Percentiles rank a stretch among this genome's conserved stretches.
Evolutionary conservation across 257 asterid genomes (phyloP).

Genomic region (Fraxinus quadrangulata): DNA sequence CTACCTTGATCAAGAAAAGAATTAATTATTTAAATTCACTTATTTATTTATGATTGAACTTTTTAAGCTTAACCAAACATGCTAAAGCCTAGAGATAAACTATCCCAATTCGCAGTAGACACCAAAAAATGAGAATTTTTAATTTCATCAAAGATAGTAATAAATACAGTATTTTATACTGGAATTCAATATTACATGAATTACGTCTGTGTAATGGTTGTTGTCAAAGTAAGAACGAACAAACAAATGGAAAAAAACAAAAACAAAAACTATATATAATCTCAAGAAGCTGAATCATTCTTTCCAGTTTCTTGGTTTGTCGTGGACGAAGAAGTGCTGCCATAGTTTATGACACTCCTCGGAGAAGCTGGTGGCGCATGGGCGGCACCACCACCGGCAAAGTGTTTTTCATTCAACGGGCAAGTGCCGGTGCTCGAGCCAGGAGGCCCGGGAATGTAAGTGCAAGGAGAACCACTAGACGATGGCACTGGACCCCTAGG

Average conservation of each 20-base stretch:
- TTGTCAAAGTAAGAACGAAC: not conserved
- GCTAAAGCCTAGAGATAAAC: too few species aligned
- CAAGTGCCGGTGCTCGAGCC: conserved; percentile 18
- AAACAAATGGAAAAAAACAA: not conserved
- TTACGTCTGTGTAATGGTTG: not conserved
- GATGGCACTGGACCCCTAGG: conserved; percentile 34
- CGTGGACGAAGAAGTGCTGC: not conserved
- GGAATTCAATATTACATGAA: too few species aligned
- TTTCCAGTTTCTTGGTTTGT: not conserved
- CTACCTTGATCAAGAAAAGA: too few species aligned
- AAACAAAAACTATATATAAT: not conserved
- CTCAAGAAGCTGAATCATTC: not conserved
- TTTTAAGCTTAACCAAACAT: too few species aligned
- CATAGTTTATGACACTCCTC: not conserved
- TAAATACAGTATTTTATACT: too few species aligned
- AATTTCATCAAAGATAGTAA: not conserved
- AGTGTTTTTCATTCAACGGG: conserved; percentile 12
- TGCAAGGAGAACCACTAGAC: conserved; percentile 31
- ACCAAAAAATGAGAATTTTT: too few species aligned
- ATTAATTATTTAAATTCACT: too few species aligned
- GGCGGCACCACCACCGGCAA: not conserved
- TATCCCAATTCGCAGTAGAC: too few species aligned
- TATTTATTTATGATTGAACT: too few species aligned
- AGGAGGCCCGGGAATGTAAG: conserved; percentile 28
- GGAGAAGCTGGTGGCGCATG: not conserved